Evolutionary conservation across 768 basidiomycete species (phyloP), one percentile per base, ranked within the genome.

Genomic region (Tricholomella constricta): DNA sequence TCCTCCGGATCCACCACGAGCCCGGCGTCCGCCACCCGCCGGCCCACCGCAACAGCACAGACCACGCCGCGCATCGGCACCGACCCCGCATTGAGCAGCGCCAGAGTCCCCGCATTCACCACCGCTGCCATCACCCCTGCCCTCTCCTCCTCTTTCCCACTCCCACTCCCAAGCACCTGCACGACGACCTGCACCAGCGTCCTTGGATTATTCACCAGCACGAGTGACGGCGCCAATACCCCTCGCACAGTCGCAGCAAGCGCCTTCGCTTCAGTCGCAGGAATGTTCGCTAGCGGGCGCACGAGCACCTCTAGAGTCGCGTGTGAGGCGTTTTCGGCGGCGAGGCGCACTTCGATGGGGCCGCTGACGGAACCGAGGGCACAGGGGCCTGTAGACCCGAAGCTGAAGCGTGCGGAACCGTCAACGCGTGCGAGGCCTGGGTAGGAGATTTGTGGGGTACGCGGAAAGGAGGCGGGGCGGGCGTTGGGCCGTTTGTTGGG

Each of bases 111-210:
- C 0, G 89, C 86, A 56, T 93, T 92, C 57, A 91, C 81, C 66
- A 84, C 72, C 2, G 86, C 78, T 0, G 89, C 85, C 2, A 82
- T 70, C 22, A 88, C 70, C 1, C 72, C 72, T 23, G 78, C 72
- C 53, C 62, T 44, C 9, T 32, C 31, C 9, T 32, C 14, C 9
- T 32, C 31, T 10, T 32, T 32, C 31, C 31, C 31, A 32, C 34
- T 27, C 2, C 19, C 34, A 31, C 47, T 34, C 14, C 51, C 52
- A 5, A 91, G 72, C 2, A 79, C 74, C 66, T 94, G 91, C 0
- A 88, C 76, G 1, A 90, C 86, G n/a, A 94, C 74, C 59, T 92
- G 91, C 2, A 92, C 73, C 9, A 91, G 76, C 2, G 88, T 84
- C 12, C 91, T 75, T 7, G 91, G 92, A 52, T 86, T 78, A 43